phyloP scores from a whole-genome alignment of 106 monocot species.

The Dendrobium officinale region DNA sequence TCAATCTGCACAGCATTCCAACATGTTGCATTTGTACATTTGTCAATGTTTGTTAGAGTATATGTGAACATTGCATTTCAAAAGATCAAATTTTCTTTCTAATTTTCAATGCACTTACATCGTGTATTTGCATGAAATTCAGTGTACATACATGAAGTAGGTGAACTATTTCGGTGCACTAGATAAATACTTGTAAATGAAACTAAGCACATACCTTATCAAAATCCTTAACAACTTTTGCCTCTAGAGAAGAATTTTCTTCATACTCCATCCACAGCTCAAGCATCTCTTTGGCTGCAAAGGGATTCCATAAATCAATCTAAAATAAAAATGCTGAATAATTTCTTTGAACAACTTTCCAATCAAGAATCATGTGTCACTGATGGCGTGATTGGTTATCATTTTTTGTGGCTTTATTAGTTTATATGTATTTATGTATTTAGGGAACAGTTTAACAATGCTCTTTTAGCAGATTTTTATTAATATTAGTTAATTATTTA shows the following conservation, averaged over 20 bases:
- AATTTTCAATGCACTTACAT: too few species aligned
- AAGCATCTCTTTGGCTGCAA: conserved; percentile 77
- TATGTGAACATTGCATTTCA: too few species aligned
- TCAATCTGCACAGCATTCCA: too few species aligned
- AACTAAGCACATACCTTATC: conserved; percentile 63
- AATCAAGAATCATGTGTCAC: background rate
- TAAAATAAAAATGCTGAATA: background rate
- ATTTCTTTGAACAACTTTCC: background rate
- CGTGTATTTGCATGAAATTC: too few species aligned
- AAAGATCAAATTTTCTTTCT: too few species aligned
- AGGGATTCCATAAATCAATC: background rate
- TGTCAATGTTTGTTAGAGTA: too few species aligned
- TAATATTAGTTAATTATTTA: background rate
- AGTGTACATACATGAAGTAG: too few species aligned
- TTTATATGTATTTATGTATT: background rate
- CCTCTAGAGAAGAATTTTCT: conserved; percentile 81
- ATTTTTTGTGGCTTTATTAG: background rate
- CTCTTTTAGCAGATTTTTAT: background rate
- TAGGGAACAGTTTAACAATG: background rate
- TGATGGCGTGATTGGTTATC: background rate
- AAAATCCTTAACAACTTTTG: conserved; percentile 96
- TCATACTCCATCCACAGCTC: conserved; percentile 96
- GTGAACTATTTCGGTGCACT: too few species aligned
- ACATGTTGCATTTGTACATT: too few species aligned
- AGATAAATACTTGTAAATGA: background rate